Base-by-base conservation (phyloP, 371 early-diverging fungal genomes). In the Mucor velutinosus region DNA sequence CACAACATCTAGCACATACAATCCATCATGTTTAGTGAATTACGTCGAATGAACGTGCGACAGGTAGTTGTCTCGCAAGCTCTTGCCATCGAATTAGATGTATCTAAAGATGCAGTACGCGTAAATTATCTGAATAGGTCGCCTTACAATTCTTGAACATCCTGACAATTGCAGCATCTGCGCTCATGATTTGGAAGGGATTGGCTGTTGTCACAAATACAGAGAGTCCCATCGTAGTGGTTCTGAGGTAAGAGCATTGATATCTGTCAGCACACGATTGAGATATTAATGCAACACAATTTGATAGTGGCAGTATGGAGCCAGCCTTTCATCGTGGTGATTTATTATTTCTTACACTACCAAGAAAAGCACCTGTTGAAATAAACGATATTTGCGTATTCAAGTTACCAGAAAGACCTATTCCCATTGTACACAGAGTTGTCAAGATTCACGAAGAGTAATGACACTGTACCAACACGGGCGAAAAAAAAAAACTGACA, bases 401-500 rank as follows among this genome's bases (percentile, higher is more conserved):
- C 86, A 97, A 98, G 78, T 77, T 99, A 62, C 83, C 92, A 23
- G 95, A 91, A 67, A 90, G 93, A 70, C 89, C 90, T 37, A 95
- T 99, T 60, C 99, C 99, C 0, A 99, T 99, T 75, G 99, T 99
- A 12, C 99, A 99, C 78, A 89, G 99, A 41, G 94, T 97, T 11
- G 86, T 99, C 66, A 93, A 94, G 70, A 78, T 95, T 27, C 98
- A 98, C 76, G 87, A 90, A 61, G 86, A 90, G 88, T 91, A 86
- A 29, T 58, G 8, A 11, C 21, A 27, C 51, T 25, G 19, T 91
- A 30, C 76, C 60, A 75, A 78, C n/a, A 87, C 86, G 17, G 88
- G 86, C 2, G 86, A 90, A 67, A 93, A 94, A 71, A 89, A 76
- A 89, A 76, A 97, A 55, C 82, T 99, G 67, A 99, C 99, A 45